Conservation (phyloP, 2,329 filamentous ascomycete genomes). For the Ophiobolus disseminans region DNA sequence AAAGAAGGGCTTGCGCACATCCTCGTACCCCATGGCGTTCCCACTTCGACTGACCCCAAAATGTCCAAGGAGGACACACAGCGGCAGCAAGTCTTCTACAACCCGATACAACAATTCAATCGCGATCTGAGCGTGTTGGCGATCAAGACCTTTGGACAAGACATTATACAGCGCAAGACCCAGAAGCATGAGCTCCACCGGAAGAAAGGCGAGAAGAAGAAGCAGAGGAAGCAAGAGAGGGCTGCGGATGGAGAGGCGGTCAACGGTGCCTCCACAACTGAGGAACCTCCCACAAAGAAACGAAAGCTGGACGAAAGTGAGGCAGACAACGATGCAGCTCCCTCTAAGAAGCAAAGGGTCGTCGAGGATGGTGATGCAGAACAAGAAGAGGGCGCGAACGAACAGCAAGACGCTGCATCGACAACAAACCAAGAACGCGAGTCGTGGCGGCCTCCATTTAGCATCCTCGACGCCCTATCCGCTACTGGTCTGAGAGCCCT, state of each 20-base stretch:
- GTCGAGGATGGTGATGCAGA: conserved; percentile 20
- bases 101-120: conserved; percentile 99
- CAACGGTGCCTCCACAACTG: conserved; percentile 2
- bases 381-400: conserved; percentile 8
- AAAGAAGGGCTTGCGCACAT: conserved; percentile 74
- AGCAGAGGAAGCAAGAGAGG: conserved; percentile 23
- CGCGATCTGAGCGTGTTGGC: conserved; percentile 91
- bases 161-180: conserved; percentile 60
- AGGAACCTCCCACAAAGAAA: conserved; percentile 28
- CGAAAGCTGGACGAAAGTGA: conserved; percentile 23
- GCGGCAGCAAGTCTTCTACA: conserved; percentile 90
- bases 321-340: conserved; percentile 17
- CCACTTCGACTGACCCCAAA: conserved; percentile 57
- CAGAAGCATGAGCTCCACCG: conserved; percentile 53
- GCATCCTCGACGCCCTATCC: conserved; percentile 93
- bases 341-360: conserved; percentile 36
- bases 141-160: conserved; percentile 86
- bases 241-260: conserved; percentile 8
- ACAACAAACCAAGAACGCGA: conserved; percentile 13
- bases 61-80: conserved; percentile 58
- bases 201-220: conserved; percentile 35
- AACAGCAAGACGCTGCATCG: conserved; percentile 1
- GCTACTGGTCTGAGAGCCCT: conserved; percentile 90
- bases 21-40: conserved; percentile 63
- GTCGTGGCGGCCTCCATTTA: conserved; percentile 37